These are phyloP conservation scores for Chlorencoelia australis DNA, from an alignment of 2,329 filamentous ascomycete genomes.

Conservation along the genomic window DNA sequence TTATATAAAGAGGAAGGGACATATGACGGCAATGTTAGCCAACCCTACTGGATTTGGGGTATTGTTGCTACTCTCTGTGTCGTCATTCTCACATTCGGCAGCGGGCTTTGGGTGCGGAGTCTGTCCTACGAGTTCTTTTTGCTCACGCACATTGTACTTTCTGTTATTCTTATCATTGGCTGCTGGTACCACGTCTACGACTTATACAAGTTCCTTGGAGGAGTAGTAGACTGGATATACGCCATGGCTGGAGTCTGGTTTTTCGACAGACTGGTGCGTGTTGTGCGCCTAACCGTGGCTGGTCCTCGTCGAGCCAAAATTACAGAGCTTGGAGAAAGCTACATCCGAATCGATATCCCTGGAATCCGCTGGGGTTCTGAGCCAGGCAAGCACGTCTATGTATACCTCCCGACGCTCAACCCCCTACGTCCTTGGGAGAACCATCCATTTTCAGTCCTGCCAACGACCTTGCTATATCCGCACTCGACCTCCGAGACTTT, in stretches of 20 bases:
- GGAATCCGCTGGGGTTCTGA: conserved; percentile 28
- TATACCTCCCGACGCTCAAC: conserved; percentile 40
- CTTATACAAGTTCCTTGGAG: background rate
- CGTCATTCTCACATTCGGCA: conserved; percentile 23
- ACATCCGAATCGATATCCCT: conserved; percentile 33
- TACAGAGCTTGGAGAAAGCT: background rate
- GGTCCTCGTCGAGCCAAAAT: background rate
- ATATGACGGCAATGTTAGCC: conserved; percentile 11
- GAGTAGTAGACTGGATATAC: conserved; percentile 7
- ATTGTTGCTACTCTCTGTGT: conserved; percentile 28
- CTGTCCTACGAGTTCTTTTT: conserved; percentile 14
- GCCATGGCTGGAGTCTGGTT: conserved; percentile 31
- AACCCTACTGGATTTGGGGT: conserved; percentile 35
- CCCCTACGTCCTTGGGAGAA: conserved; percentile 38
- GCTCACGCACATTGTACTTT: conserved; percentile 9
- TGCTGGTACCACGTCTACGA: conserved; percentile 23
- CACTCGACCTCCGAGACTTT: background rate
- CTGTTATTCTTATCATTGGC: conserved; percentile 8
- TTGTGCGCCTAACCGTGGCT: conserved; percentile 5
- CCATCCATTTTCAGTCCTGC: conserved; percentile 41
- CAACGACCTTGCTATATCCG: conserved; percentile 14
- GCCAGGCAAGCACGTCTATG: conserved; percentile 33
- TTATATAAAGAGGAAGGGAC: conserved; percentile 22
- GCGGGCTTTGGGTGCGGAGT: conserved; percentile 30
- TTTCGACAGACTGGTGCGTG: conserved; percentile 34